Conservation (phyloP, 2,329 filamentous ascomycete genomes). For the Ilyonectria mors-panacis region DNA sequence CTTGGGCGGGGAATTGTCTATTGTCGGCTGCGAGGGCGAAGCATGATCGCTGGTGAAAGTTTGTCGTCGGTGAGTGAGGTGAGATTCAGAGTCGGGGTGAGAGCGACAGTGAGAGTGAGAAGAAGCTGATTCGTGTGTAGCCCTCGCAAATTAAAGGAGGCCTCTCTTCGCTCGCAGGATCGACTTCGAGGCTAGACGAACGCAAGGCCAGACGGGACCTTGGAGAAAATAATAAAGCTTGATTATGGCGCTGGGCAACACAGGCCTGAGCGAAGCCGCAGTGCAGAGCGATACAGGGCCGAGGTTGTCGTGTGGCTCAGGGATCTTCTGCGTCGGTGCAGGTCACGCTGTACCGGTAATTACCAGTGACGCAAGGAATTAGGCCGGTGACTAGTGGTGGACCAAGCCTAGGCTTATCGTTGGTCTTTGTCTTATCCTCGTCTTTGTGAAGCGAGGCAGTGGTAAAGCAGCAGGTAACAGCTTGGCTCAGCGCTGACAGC, state of each 20-base stretch:
- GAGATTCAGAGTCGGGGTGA: not conserved
- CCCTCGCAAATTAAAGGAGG: not conserved
- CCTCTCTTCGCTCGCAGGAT: not conserved
- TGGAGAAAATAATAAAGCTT: constrained; percentile 1
- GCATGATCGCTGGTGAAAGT: constrained; percentile 41
- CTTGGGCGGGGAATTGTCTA: constrained; percentile 36
- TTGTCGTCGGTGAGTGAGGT: not conserved
- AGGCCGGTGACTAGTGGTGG: not conserved
- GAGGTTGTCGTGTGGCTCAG: constrained; percentile 18
- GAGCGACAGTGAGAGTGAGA: constrained; percentile 3
- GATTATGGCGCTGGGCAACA: constrained; percentile 13
- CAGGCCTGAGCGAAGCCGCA: constrained; percentile 16
- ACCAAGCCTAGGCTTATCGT: not conserved
- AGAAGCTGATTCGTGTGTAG: not conserved
- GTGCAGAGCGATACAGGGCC: constrained; percentile 16
- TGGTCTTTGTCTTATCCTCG: constrained; percentile 6
- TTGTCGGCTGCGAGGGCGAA: constrained; percentile 33
- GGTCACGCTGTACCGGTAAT: not conserved
- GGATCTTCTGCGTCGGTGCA: constrained; percentile 4
- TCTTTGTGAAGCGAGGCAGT: constrained; percentile 38
- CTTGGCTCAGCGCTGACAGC: constrained; percentile 42
- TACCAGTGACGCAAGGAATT: not conserved
- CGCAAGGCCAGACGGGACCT: not conserved
- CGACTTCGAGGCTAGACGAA: not conserved
- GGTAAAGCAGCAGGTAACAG: constrained; percentile 36